Conservation (phyloP, 768 basidiomycete genomes). For the Tricholoma furcatifolium region DNA sequence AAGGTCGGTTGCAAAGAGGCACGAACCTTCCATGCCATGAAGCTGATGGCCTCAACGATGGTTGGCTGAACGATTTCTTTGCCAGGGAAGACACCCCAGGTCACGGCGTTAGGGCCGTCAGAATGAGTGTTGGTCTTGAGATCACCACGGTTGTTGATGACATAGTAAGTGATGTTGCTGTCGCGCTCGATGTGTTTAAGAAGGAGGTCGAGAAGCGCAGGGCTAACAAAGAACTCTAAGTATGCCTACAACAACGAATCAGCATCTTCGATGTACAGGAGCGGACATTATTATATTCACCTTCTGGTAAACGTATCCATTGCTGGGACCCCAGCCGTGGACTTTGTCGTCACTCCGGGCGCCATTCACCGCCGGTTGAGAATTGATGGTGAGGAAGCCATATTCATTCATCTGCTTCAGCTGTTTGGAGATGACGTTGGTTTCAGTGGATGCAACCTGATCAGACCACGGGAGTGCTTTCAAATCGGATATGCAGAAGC, state of each 20-base stretch:
- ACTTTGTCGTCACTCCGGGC: slow-evolving; percentile 79
- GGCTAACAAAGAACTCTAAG: slow-evolving; percentile 91
- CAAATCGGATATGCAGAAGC: slow-evolving; percentile 77
- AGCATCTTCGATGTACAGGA: slow-evolving; percentile 2
- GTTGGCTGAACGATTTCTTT: slow-evolving; percentile 97
- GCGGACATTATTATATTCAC: slow-evolving; percentile 30
- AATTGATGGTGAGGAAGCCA: slow-evolving; percentile 97
- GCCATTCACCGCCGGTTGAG: slow-evolving; percentile 94
- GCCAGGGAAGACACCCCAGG: slow-evolving; percentile 97
- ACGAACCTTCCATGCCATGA: slow-evolving; percentile 96
- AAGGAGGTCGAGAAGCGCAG: slow-evolving; percentile 67
- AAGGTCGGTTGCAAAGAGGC: background rate
- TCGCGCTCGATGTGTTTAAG: slow-evolving; percentile 84
- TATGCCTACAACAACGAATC: slow-evolving; percentile 63
- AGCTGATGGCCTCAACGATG: slow-evolving; percentile 94
- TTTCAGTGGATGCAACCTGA: slow-evolving; percentile 82
- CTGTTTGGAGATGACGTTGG: slow-evolving; percentile 71
- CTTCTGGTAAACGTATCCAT: slow-evolving; percentile 97
- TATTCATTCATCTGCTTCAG: slow-evolving; percentile 85
- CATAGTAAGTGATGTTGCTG: slow-evolving; percentile 90
- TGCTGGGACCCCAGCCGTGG: slow-evolving; percentile 92
- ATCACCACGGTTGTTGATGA: slow-evolving; percentile 95
- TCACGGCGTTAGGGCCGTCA: slow-evolving; percentile 97
- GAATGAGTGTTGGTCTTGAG: slow-evolving; percentile 92
- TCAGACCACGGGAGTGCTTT: slow-evolving; percentile 94